Percentiles rank a stretch among this genome's conserved stretches.
Evolutionary conservation across 257 asterid genomes (phyloP).

Genomic region (Leonotis leonurus): DNA sequence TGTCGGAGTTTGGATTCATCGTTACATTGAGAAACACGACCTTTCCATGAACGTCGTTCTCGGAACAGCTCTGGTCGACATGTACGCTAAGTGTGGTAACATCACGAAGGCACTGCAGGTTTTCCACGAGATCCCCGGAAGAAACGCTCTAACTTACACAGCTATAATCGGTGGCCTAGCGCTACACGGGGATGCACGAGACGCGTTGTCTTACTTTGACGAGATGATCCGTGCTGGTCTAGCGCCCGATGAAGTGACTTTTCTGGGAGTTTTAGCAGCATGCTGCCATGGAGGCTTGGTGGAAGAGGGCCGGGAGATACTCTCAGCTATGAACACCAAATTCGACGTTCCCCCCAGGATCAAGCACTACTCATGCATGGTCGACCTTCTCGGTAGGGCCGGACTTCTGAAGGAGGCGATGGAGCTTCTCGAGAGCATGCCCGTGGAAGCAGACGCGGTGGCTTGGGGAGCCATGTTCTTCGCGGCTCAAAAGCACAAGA

Average conservation of each 20-base stretch:
- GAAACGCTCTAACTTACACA: conserved; percentile 69
- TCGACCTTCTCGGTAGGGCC: conserved; percentile 79
- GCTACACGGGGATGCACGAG: conserved; percentile 58
- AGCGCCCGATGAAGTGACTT: conserved; percentile 62
- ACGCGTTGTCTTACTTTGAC: conserved; percentile 48
- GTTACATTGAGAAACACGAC: conserved; percentile 51
- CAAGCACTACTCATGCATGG: conserved; percentile 71
- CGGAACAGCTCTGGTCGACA: conserved; percentile 80
- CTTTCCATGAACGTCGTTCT: conserved; percentile 52
- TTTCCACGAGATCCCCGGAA: conserved; percentile 49
- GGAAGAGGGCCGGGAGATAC: conserved; percentile 49
- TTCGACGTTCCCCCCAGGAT: conserved; percentile 39
- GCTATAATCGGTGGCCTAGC: conserved; percentile 71
- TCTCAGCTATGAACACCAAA: conserved; percentile 50
- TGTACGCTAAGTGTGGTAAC: conserved; percentile 83
- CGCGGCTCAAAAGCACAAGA: conserved; percentile 55
- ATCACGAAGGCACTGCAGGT: conserved; percentile 55
- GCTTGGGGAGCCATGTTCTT: conserved; percentile 81
- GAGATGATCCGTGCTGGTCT: conserved; percentile 57
- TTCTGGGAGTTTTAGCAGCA: conserved; percentile 64
- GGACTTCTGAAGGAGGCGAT: conserved; percentile 62
- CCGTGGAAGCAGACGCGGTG: conserved; percentile 64
- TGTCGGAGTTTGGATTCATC: conserved; percentile 77
- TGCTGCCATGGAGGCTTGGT: conserved; percentile 90
- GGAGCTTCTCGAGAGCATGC: conserved; percentile 50